These are phyloP conservation scores for Aegle marmelos DNA, from an alignment of 345 rosid genomes.

Conservation along the genomic window DNA sequence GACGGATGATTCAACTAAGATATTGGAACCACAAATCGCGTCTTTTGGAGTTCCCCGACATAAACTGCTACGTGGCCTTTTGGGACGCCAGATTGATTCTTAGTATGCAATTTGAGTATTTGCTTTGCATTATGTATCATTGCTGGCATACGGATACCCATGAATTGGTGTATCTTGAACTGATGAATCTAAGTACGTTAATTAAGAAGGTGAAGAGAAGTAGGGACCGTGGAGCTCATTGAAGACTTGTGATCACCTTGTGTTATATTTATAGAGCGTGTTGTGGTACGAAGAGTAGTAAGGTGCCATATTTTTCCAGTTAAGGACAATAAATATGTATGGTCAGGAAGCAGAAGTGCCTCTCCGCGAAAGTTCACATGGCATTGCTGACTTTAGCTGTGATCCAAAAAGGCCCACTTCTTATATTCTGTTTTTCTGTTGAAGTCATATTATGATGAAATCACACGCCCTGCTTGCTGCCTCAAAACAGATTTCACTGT, in stretches of 20 bases:
- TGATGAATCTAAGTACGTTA: too few relatives aligned
- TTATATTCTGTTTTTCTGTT: background rate
- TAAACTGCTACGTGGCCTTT: constrained; percentile 47
- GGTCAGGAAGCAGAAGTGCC: constrained; percentile 1
- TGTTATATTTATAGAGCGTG: background rate
- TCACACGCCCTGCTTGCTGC: background rate
- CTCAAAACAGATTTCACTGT: background rate
- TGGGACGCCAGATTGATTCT: constrained; percentile 21
- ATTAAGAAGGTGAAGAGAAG: background rate
- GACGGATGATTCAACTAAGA: constrained; percentile 37
- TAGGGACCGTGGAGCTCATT: background rate
- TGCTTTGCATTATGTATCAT: constrained; percentile 28
- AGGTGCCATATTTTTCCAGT: background rate
- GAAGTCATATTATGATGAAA: background rate
- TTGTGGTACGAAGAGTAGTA: background rate
- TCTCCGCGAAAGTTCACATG: constrained; percentile 13
- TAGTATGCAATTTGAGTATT: constrained; percentile 11
- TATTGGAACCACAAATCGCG: constrained; percentile 40
- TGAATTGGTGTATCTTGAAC: background rate
- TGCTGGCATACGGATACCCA: constrained; percentile 32
- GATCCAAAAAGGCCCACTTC: background rate
- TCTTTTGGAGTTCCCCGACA: constrained; percentile 38
- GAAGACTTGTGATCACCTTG: background rate
- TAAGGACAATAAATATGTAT: background rate
- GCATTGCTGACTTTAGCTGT: background rate